Percentiles rank a stretch among this genome's conserved stretches.
Evolutionary conservation across 1,284 basidiomycete species (phyloP).

Genomic region (Paramarasmius palmivorus): DNA sequence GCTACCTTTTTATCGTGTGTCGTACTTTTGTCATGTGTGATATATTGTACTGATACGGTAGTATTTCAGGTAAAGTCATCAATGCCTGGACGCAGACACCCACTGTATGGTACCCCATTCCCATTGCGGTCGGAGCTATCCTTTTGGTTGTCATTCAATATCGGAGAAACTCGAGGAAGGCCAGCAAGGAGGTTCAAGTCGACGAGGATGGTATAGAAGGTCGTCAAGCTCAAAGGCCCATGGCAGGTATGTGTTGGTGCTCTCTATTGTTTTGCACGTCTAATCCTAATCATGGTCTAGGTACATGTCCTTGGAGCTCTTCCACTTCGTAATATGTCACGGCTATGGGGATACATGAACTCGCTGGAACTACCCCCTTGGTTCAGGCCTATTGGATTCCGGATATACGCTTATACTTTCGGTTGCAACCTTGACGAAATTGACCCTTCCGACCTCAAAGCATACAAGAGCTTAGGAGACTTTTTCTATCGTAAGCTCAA

Average conservation of each 20-base stretch:
- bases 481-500: conserved; percentile 95
- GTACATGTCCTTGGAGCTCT: conserved; percentile 95
- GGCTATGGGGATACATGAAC: conserved; percentile 96
- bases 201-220: conserved; percentile 71
- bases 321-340: conserved; percentile 90
- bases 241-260: conserved; percentile 79
- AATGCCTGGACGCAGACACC: conserved; percentile 88
- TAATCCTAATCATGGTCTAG: conserved; percentile 39
- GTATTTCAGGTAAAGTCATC: conserved; percentile 46
- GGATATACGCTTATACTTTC: conserved; percentile 84
- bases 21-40: conserved; percentile 4
- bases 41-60: conserved; percentile 7
- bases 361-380: conserved; percentile 91
- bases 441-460: conserved; percentile 73
- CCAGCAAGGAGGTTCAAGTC: conserved; percentile 64
- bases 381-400: conserved; percentile 89
- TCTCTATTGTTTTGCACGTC: not conserved
- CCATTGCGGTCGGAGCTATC: conserved; percentile 87
- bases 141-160: conserved; percentile 85
- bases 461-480: conserved; percentile 85
- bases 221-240: conserved; percentile 83
- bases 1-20: conserved; percentile 54
- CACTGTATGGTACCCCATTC: conserved; percentile 95
- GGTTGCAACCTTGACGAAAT: conserved; percentile 95
- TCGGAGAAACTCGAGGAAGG: conserved; percentile 55